phyloP scores from a whole-genome alignment of 2,329 filamentous ascomycete species.

The Pseudogymnoascus destructans region DNA sequence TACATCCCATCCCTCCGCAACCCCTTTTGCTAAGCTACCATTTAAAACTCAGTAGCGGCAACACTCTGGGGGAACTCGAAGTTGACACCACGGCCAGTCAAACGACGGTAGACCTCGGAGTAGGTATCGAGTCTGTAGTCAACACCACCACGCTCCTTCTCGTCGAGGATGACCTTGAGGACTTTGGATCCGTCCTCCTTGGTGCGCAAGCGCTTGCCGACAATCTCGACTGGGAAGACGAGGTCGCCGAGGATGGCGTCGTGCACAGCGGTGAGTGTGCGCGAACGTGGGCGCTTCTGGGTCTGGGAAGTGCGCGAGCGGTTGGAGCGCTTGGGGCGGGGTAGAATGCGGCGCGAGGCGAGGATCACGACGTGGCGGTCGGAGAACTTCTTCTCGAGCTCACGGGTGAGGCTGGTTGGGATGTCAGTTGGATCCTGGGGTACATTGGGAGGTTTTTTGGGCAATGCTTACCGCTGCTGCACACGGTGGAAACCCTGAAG shows the following conservation, averaged over 20 bases:
- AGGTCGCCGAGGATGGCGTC: constrained; percentile 96
- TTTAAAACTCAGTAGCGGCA: constrained; percentile 63
- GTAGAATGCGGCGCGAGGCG: constrained; percentile 95
- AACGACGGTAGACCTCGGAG: constrained; percentile 96
- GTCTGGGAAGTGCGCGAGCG: constrained; percentile 91
- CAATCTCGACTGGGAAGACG: constrained; percentile 99
- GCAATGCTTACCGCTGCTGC: constrained; percentile 82
- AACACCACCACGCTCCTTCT: constrained; percentile 99
- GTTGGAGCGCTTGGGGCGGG: constrained; percentile 95
- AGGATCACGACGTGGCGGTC: constrained; percentile 99
- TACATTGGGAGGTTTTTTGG: background rate
- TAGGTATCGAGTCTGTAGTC: constrained; percentile 99
- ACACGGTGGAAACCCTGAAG: constrained; percentile 98
- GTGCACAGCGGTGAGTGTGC: constrained; percentile 97
- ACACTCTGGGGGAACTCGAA: constrained; percentile 95
- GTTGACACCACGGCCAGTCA: constrained; percentile 90
- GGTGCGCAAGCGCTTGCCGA: constrained; percentile 96
- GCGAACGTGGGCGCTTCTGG: constrained; percentile 96
- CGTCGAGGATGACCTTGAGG: constrained; percentile 97
- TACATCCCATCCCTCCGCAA: constrained; percentile 10
- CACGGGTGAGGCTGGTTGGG: constrained; percentile 73
- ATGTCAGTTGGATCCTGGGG: constrained; percentile 1
- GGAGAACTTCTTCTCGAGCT: constrained; percentile 99
- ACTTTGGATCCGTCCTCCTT: constrained; percentile 98
- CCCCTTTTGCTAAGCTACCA: constrained; percentile 15